A percentile compares a stretch with the other conserved stretches of the same genome.
Conservation (phyloP, 2,329 filamentous ascomycete genomes). For the Penicillium freii region DNA sequence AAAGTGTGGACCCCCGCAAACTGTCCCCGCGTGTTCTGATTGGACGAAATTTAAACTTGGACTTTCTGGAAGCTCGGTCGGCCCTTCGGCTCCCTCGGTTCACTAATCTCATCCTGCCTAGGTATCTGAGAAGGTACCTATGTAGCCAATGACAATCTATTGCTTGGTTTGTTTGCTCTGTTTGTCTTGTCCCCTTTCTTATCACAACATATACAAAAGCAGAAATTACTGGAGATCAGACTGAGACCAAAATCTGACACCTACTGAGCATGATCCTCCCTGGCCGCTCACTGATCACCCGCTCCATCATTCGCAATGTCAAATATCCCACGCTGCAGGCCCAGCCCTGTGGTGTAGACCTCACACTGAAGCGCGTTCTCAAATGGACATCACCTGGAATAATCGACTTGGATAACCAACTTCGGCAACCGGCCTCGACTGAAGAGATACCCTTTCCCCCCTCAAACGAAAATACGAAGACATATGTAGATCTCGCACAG, state of each 20-base stretch:
- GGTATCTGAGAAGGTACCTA: not conserved
- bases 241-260: not conserved
- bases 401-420: constrained; percentile 33
- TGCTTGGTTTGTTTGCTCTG: not conserved
- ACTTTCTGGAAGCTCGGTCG: not conserved
- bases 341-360: constrained; percentile 36
- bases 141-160: no score
- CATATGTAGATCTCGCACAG: constrained; percentile 21
- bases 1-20: not conserved
- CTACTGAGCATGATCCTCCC: constrained; percentile 17
- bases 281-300: constrained; percentile 19
- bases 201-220: not conserved
- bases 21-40: not conserved
- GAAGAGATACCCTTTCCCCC: constrained; percentile 15
- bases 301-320: constrained; percentile 22
- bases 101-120: not conserved
- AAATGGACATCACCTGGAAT: constrained; percentile 30
- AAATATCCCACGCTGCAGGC: constrained; percentile 20
- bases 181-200: not conserved
- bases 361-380: constrained; percentile 27
- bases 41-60: not conserved
- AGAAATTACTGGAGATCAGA: not conserved
- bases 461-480: not conserved
- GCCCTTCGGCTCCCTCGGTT: not conserved
- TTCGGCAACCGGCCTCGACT: constrained; percentile 25